Conservation (phyloP, 1,284 basidiomycete genomes). For the Spongiforma sp. region DNA sequence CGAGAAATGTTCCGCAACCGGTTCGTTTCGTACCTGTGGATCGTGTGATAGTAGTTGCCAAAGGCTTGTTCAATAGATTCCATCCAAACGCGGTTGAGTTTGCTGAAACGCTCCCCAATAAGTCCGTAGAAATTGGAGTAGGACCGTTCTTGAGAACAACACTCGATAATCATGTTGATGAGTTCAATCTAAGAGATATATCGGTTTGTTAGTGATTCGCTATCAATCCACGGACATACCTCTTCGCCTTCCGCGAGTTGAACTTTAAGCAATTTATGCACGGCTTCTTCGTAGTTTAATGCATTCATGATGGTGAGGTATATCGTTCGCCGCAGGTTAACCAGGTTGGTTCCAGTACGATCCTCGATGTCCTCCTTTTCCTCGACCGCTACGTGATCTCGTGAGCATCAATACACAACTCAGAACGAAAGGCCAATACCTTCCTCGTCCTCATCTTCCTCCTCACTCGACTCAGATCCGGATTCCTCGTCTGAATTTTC, state of each 20-base stretch:
- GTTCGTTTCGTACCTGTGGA: conserved; percentile 99
- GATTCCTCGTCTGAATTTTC: conserved; percentile 78
- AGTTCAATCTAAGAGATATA: conserved; percentile 76
- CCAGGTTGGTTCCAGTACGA: conserved; percentile 93
- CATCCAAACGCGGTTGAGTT: conserved; percentile 94
- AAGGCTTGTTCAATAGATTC: conserved; percentile 91
- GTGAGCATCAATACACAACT: conserved; percentile 14
- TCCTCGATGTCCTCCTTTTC: conserved; percentile 93
- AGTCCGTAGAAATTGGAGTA: conserved; percentile 97
- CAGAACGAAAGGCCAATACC: conserved; percentile 34
- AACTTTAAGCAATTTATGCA: conserved; percentile 96
- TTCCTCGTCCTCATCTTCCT: conserved; percentile 65
- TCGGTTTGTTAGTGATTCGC: background rate
- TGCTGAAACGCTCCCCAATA: conserved; percentile 95
- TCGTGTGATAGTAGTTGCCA: conserved; percentile 91
- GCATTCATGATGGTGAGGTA: conserved; percentile 99
- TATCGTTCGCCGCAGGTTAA: conserved; percentile 93
- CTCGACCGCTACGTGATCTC: conserved; percentile 51
- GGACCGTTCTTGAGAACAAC: conserved; percentile 98
- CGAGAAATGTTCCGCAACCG: conserved; percentile 96
- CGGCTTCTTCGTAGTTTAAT: conserved; percentile 97
- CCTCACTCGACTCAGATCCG: conserved; percentile 65
- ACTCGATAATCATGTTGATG: conserved; percentile 99
- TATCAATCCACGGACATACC: conserved; percentile 54
- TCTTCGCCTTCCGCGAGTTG: conserved; percentile 93